Conservation (phyloP, 495 filamentous ascomycete genomes). For the Aspergillus kassunensis region DNA sequence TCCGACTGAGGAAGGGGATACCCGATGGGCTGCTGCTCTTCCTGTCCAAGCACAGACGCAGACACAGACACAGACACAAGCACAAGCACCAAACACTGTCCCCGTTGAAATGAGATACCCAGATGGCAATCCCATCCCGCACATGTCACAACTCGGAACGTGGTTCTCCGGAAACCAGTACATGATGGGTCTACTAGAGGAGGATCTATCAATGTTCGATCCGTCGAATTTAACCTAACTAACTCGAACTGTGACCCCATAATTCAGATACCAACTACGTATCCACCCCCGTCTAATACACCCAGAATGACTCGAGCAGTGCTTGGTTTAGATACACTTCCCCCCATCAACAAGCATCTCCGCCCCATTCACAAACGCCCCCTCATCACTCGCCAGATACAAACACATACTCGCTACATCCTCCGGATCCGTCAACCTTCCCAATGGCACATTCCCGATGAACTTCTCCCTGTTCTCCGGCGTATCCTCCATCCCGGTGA, state of each 20-base stretch:
- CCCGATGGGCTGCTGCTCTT: conserved; percentile 9
- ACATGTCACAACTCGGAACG: conserved; percentile 52
- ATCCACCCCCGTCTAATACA: no score
- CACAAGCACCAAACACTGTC: no score
- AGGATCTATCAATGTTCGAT: conserved; percentile 53
- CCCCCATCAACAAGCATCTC: conserved; percentile 42
- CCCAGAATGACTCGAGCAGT: background rate
- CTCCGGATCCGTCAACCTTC: conserved; percentile 56
- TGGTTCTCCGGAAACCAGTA: conserved; percentile 67
- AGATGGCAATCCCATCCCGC: conserved; percentile 20
- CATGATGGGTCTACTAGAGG: conserved; percentile 60
- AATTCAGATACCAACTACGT: no score
- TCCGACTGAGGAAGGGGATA: conserved; percentile 15
- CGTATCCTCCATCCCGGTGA: conserved; percentile 63
- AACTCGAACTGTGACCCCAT: background rate
- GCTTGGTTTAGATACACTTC: conserved; percentile 33
- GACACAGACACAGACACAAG: no score
- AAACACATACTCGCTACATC: conserved; percentile 65
- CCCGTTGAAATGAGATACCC: conserved; percentile 11
- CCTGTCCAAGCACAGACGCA: background rate
- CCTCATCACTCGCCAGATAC: conserved; percentile 65
- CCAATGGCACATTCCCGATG: conserved; percentile 61
- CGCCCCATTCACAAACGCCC: conserved; percentile 64
- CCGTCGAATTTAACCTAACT: conserved; percentile 18
- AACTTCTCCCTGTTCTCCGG: conserved; percentile 66